These are phyloP conservation scores for Russula brevipes DNA, from an alignment of 768 basidiomycete genomes.

Conservation along the genomic window DNA sequence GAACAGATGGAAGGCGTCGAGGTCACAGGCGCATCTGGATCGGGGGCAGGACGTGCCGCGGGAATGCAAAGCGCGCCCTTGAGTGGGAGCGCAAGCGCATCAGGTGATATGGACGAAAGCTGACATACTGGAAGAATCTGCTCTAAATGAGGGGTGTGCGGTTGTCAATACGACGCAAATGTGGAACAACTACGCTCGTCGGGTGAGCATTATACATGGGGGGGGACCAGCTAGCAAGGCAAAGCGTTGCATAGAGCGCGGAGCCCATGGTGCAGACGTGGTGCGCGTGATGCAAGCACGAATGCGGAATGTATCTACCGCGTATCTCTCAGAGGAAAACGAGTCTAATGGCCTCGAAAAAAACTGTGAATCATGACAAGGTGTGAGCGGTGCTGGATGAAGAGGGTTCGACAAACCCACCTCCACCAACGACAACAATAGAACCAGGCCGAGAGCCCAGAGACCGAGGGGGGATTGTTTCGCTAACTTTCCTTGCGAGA, in stretches of 20 bases:
- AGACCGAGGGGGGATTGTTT: slow-evolving; percentile 72
- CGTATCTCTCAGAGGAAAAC: slow-evolving; percentile 50
- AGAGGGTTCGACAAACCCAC: slow-evolving; percentile 37
- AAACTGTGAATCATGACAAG: slow-evolving; percentile 39
- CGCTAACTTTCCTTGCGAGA: slow-evolving; percentile 66
- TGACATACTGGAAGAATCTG: slow-evolving; percentile 12
- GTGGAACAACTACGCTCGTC: neutral
- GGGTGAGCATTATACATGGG: neutral
- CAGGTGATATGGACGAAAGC: slow-evolving; percentile 41
- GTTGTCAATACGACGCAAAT: slow-evolving; percentile 4
- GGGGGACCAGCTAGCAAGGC: neutral
- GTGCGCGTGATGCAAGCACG: neutral
- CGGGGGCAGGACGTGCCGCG: slow-evolving; percentile 21
- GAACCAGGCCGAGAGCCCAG: slow-evolving; percentile 66
- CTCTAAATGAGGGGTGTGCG: slow-evolving; percentile 5
- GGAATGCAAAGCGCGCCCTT: slow-evolving; percentile 53
- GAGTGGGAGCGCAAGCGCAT: slow-evolving; percentile 46
- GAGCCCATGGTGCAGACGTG: neutral
- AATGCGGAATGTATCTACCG: neutral
- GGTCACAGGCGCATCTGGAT: slow-evolving; percentile 30
- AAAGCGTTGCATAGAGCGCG: neutral
- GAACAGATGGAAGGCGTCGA: slow-evolving; percentile 77
- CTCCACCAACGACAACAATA: slow-evolving; percentile 82
- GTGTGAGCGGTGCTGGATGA: slow-evolving; percentile 1
- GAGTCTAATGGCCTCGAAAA: slow-evolving; percentile 66